Percentiles rank a stretch among this genome's conserved stretches.
phyloP scores from a whole-genome alignment of 768 basidiomycete species.

The Dendrothele bispora region DNA sequence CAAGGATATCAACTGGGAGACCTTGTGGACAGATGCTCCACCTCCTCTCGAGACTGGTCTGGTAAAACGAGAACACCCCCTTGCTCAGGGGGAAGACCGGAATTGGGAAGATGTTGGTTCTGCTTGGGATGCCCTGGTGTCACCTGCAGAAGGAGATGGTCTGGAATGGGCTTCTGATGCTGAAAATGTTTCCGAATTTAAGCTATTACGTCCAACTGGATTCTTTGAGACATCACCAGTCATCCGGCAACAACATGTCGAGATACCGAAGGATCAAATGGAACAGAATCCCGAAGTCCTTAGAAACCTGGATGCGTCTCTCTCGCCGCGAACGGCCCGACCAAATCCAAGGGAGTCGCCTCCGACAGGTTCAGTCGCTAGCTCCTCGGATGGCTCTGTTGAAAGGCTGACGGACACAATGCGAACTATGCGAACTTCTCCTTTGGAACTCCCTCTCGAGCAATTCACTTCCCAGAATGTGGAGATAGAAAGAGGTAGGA shows the following conservation, averaged over 20 bases:
- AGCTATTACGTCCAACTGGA: constrained; percentile 20
- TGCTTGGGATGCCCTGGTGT: constrained; percentile 52
- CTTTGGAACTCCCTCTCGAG: background rate
- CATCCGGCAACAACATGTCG: too few species aligned
- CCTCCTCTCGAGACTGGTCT: constrained; percentile 62
- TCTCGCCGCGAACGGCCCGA: constrained; percentile 10
- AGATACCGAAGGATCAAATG: constrained; percentile 32
- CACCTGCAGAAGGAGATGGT: constrained; percentile 36
- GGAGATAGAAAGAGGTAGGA: constrained; percentile 47
- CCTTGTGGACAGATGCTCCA: constrained; percentile 62
- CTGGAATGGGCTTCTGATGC: constrained; percentile 56
- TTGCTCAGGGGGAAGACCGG: constrained; percentile 29
- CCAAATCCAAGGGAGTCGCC: constrained; percentile 10
- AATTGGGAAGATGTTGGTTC: constrained; percentile 56
- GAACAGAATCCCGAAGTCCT: constrained; percentile 9
- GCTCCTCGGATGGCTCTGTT: constrained; percentile 46
- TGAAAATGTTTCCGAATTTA: constrained; percentile 31
- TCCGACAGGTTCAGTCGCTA: constrained; percentile 38
- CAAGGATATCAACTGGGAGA: constrained; percentile 54
- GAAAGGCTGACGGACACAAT: constrained; percentile 34
- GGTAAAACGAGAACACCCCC: constrained; percentile 43
- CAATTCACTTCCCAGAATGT: background rate
- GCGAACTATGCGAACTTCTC: constrained; percentile 22
- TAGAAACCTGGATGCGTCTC: constrained; percentile 4
- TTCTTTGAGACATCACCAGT: too few species aligned